A percentile compares a stretch with the other conserved stretches of the same genome.
These are phyloP conservation scores for Botrytis paeoniae DNA, from an alignment of 2,329 filamentous ascomycete species.

Conservation along the genomic window DNA sequence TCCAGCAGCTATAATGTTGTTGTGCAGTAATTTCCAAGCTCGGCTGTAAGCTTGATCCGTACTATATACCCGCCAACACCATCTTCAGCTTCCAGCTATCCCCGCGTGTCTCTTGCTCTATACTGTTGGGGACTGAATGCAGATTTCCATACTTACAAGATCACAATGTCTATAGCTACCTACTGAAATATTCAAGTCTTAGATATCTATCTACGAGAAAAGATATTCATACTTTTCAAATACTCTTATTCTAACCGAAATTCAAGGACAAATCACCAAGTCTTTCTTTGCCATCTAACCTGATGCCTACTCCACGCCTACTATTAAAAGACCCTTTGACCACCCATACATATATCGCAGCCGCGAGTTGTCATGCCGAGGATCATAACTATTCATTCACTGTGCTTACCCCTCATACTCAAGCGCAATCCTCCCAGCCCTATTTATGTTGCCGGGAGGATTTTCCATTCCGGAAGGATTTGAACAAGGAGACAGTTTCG, in stretches of 20 bases:
- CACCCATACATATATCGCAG: neutral
- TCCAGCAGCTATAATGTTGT: too few species aligned
- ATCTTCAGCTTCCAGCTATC: neutral
- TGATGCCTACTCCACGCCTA: neutral
- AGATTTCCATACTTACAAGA: neutral
- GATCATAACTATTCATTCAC: neutral
- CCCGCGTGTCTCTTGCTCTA: neutral
- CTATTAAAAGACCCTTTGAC: too few species aligned
- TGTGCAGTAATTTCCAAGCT: neutral
- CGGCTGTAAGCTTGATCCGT: neutral
- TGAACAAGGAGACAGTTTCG: neutral
- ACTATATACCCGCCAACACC: neutral
- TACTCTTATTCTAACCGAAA: neutral
- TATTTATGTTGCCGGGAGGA: neutral
- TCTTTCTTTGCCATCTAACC: neutral
- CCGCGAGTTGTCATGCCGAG: neutral
- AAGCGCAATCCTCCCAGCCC: neutral
- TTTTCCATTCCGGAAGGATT: slow-evolving; percentile 8
- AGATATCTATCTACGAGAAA: too few species aligned
- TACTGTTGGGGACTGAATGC: neutral
- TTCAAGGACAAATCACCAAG: neutral
- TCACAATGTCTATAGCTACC: neutral
- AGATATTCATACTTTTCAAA: neutral
- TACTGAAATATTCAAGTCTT: too few species aligned
- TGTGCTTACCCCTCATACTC: neutral